phyloP scores from a whole-genome alignment of 805 yeast species.

The Nakazawaea populi region DNA sequence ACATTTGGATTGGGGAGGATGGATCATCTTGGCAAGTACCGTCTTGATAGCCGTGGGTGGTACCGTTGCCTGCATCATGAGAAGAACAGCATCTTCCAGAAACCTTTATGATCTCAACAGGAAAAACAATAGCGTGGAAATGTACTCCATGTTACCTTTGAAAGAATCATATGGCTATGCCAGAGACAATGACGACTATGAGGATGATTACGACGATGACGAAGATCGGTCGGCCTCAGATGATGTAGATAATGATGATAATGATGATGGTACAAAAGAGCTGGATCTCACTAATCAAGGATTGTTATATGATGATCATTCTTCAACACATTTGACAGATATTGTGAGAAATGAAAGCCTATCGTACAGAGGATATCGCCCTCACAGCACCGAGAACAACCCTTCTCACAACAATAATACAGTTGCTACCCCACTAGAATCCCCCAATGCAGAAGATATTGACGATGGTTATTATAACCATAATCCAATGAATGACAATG shows the following conservation, averaged over 20 bases:
- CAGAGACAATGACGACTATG: constrained; percentile 2
- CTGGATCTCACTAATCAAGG: constrained; percentile 1
- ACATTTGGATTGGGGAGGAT: constrained; percentile 74
- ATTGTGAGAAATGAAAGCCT: constrained; percentile 1
- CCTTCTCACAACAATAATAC: background rate
- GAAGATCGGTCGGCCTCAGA: background rate
- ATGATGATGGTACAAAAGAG: constrained; percentile 1
- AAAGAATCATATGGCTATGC: constrained; percentile 13
- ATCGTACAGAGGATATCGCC: constrained; percentile 4
- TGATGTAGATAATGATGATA: constrained; percentile 3
- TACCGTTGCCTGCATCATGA: constrained; percentile 62
- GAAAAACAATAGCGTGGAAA: constrained; percentile 3
- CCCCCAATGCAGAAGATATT: constrained; percentile 1
- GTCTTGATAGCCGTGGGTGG: constrained; percentile 58
- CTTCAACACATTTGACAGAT: constrained; percentile 4
- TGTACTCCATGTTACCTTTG: constrained; percentile 9
- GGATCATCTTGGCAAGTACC: constrained; percentile 73
- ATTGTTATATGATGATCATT: constrained; percentile 4
- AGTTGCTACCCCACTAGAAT: background rate
- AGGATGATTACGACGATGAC: background rate
- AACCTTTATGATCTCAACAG: constrained; percentile 20
- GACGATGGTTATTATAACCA: constrained; percentile 7
- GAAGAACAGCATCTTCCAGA: constrained; percentile 57
- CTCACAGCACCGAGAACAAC: background rate
- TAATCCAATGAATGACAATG: constrained; percentile 7